phyloP scores from a whole-genome alignment of 78 protist genomes.

The Guillardia theta region DNA sequence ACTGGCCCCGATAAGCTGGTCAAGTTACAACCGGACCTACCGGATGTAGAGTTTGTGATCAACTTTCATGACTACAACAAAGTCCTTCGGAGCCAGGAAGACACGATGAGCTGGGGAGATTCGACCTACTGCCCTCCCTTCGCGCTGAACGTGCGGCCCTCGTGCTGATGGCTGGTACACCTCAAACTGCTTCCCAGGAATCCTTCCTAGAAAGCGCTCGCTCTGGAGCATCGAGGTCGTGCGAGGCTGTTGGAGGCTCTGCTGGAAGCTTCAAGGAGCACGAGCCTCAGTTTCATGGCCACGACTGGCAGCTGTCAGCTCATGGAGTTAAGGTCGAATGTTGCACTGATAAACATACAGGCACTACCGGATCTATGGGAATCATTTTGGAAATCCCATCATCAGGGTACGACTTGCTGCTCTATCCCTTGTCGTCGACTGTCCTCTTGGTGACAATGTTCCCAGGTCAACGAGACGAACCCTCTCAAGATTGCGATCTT shows the following conservation, averaged over 20 bases:
- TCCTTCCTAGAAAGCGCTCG: no score
- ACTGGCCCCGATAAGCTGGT: neutral
- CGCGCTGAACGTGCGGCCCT: no score
- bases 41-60: constrained; percentile 12
- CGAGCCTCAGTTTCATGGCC: neutral
- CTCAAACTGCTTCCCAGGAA: no score
- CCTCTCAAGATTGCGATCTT: no score
- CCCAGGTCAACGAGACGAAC: no score
- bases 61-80: constrained; percentile 34
- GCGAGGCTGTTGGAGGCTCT: no score
- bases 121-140: no score
- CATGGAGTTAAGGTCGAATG: no score
- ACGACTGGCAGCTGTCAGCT: constrained; percentile 8
- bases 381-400: neutral
- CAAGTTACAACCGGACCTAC: neutral
- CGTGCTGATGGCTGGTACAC: no score
- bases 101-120: neutral
- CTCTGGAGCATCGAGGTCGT: no score
- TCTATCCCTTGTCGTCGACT: neutral
- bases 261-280: neutral
- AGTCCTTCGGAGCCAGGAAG: neutral
- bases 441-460: neutral
- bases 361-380: constrained; percentile 31
- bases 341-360: no score
- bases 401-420: neutral